Conservation (phyloP, 2,329 filamentous ascomycete species). For the Pseudocercospora cruenta region DNA sequence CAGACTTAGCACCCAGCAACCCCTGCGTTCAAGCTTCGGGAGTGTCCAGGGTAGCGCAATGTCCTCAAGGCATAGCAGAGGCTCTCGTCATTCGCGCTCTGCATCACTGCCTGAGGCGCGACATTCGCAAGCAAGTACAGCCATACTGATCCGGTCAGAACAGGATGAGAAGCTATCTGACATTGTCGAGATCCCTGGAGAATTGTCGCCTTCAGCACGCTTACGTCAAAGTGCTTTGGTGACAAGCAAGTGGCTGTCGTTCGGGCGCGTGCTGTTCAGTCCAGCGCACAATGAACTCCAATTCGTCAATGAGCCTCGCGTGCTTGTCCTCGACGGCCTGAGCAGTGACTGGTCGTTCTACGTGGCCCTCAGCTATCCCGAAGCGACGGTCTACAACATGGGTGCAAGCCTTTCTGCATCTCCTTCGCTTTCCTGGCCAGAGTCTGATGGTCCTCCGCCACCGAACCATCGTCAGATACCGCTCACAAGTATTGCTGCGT, state of each 20-base stretch:
- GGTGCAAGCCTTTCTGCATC: conserved; percentile 13
- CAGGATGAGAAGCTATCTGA: conserved; percentile 64
- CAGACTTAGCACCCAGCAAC: conserved; percentile 15
- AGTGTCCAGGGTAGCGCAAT: conserved; percentile 24
- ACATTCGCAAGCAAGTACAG: conserved; percentile 27
- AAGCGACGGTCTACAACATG: conserved; percentile 72
- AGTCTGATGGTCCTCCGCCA: conserved; percentile 29
- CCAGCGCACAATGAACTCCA: conserved; percentile 73
- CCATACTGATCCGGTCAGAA: conserved; percentile 30
- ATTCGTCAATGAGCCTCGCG: conserved; percentile 61
- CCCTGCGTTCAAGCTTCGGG: conserved; percentile 9
- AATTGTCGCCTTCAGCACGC: conserved; percentile 41
- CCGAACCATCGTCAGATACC: conserved; percentile 77
- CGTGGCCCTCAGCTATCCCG: conserved; percentile 76
- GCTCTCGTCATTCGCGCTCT: conserved; percentile 35
- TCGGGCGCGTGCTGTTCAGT: conserved; percentile 81
- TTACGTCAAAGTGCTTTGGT: conserved; percentile 79
- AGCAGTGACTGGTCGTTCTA: conserved; percentile 93
- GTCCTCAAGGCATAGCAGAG: conserved; percentile 34
- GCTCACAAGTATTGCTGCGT: conserved; percentile 63
- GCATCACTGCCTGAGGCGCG: conserved; percentile 35
- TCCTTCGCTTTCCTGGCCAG: conserved; percentile 26
- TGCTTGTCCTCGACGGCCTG: conserved; percentile 79
- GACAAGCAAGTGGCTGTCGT: conserved; percentile 85
- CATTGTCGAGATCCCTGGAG: conserved; percentile 40